Percentiles rank a stretch among this genome's conserved stretches.
Evolutionary conservation across 2,329 filamentous ascomycete species (phyloP).

Genomic region (Mariannaea sp.): DNA sequence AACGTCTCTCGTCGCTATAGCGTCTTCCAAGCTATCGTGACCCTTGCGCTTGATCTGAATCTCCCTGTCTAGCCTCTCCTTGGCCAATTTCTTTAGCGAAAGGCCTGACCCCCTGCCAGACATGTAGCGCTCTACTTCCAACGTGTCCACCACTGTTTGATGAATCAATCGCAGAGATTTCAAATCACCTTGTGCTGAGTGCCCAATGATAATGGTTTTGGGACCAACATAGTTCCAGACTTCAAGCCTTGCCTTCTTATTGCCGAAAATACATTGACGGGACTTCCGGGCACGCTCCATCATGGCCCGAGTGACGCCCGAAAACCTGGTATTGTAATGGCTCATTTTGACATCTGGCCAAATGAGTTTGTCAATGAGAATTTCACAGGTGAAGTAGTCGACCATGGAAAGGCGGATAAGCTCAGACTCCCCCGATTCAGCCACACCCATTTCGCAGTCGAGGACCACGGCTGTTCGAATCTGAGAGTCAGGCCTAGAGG

Average conservation of each 20-base stretch:
- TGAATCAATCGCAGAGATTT: constrained; percentile 23
- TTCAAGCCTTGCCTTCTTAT: constrained; percentile 46
- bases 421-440: constrained; percentile 50
- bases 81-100: constrained; percentile 16
- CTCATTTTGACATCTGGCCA: constrained; percentile 51
- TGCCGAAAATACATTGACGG: constrained; percentile 47
- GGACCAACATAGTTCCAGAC: constrained; percentile 52
- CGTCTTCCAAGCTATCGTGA: constrained; percentile 24
- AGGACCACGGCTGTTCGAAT: constrained; percentile 47
- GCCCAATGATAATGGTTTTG: constrained; percentile 54
- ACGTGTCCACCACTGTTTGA: constrained; percentile 16
- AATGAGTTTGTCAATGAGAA: constrained; percentile 57
- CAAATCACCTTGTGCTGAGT: constrained; percentile 38
- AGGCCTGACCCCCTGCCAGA: not conserved
- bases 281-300: constrained; percentile 45
- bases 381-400: constrained; percentile 54
- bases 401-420: constrained; percentile 56
- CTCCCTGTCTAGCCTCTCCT: not conserved
- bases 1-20: constrained; percentile 19
- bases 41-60: constrained; percentile 14
- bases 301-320: constrained; percentile 50
- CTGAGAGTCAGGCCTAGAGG: not conserved
- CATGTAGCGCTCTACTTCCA: constrained; percentile 1
- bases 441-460: constrained; percentile 61
- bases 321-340: constrained; percentile 56